Evolutionary conservation across 352 stramenopile genomes (phyloP).

Genomic region (Poterioochromonas sp.): DNA sequence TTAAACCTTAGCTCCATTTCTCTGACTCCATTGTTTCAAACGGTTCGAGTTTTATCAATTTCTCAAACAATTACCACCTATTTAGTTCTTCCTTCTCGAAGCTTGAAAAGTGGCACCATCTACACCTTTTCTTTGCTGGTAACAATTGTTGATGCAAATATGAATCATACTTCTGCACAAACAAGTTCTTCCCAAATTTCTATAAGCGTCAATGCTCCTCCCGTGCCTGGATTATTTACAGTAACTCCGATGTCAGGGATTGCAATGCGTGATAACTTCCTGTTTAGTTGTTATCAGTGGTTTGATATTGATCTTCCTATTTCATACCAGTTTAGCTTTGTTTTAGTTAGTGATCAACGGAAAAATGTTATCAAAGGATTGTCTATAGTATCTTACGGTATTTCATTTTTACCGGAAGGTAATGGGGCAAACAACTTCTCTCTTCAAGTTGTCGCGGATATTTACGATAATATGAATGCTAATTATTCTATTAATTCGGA

Average conservation of each 20-base stretch:
- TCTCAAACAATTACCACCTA: background rate
- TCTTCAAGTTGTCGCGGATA: no score
- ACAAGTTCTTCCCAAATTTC: background rate
- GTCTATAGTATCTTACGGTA: no score
- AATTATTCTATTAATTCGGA: no score
- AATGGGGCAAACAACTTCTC: no score
- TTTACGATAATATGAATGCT: no score
- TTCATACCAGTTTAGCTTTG: conserved; percentile 30
- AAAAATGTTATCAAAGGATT: no score
- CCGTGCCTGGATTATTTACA: background rate
- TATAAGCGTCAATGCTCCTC: conserved; percentile 11
- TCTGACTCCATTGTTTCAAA: no score
- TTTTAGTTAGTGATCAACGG: no score
- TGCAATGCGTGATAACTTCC: conserved; percentile 13
- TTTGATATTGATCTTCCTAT: conserved; percentile 10
- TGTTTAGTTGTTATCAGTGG: background rate
- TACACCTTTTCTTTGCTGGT: background rate
- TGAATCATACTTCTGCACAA: background rate
- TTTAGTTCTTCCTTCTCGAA: background rate
- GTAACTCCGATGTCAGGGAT: background rate
- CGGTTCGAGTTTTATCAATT: no score
- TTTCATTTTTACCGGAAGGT: no score
- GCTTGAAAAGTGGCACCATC: background rate
- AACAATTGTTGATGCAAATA: no score
- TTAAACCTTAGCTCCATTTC: no score